These are phyloP conservation scores for Betula pendula DNA, from an alignment of 306 rosid genomes.

Conservation along the genomic window DNA sequence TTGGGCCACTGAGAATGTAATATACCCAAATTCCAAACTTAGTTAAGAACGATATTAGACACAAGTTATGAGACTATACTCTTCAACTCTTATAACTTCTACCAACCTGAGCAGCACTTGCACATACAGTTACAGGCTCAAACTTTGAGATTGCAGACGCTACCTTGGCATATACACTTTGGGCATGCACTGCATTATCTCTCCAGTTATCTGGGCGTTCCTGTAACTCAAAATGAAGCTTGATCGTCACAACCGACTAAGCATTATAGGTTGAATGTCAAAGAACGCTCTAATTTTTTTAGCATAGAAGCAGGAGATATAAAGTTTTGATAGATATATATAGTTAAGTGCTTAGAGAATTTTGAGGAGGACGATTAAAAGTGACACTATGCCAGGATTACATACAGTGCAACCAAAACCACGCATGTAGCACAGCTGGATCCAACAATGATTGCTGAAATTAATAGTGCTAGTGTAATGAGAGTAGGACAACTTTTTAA, in stretches of 20 bases:
- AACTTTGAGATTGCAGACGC: conserved; percentile 82
- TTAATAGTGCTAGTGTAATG: background rate
- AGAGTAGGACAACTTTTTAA: background rate
- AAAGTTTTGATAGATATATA: background rate
- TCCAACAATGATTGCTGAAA: background rate
- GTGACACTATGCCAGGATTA: background rate
- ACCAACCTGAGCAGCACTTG: conserved; percentile 63
- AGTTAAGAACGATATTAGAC: conserved; percentile 3
- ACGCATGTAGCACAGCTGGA: background rate
- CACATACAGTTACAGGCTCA: conserved; percentile 81
- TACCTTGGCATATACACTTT: conserved; percentile 51
- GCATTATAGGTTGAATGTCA: background rate
- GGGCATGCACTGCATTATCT: conserved; percentile 60
- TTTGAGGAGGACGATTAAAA: background rate
- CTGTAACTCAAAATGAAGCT: conserved; percentile 41
- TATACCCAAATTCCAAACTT: conserved; percentile 10
- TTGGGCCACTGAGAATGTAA: conserved; percentile 60
- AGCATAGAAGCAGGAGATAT: background rate
- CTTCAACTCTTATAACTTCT: conserved; percentile 4
- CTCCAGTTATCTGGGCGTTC: conserved; percentile 96
- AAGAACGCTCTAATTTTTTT: background rate
- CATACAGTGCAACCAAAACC: background rate
- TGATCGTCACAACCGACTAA: background rate
- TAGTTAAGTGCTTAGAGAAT: background rate
- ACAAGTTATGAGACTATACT: background rate